Base-by-base conservation (phyloP, 768 basidiomycete species). In the Pleurotus giganteus region DNA sequence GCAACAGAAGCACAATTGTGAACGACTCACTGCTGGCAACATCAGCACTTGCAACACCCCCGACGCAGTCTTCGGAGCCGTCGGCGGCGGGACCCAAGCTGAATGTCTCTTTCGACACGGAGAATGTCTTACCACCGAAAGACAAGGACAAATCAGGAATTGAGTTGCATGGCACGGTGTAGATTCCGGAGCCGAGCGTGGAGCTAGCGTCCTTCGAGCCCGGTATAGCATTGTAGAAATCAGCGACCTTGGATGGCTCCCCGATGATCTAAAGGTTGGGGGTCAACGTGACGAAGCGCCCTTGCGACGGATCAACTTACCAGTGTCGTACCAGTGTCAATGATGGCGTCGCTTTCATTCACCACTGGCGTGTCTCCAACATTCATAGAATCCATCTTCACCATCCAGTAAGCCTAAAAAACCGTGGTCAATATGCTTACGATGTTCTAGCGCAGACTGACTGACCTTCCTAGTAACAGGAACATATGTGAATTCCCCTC, bases 41-140 rank as follows among this genome's bases (percentile, higher is more conserved):
- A 32, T 62, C 58, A 19, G 53, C n/a, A 34, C 60, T 57, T 37
- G 58, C 58, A 17, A 70, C 59, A 13, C 64, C 67, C 11, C 76
- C 75, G 60, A 89, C 80, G 26, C 84, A 83, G 44, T 83, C 80
- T 1, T 70, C 58, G 57, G 86, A 89, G 43, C 70, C 69, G 17
- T 76, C 77, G 50, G 83, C 60, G 45, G 73, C 76, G 36, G 53
- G 57, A 57, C 82, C 66, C 6, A 82, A 57, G 26, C 82, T 82
- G 56, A 71, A 71, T 0, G 50, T 60, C 9, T 73, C 58, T 37
- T 80, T 69, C 2, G 78, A 72, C 56, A 86, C 81, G 28, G 74
- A 32, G 60, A 74, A 78, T 0, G 60, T 47, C 51, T 67, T 67
- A 17, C 69, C 69, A 43, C 69, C 72, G 59, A 80, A 76, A 1